Percentiles rank a stretch among this genome's conserved stretches.
phyloP scores from a whole-genome alignment of 305 asterid genomes.

The Fraxinus velutina region DNA sequence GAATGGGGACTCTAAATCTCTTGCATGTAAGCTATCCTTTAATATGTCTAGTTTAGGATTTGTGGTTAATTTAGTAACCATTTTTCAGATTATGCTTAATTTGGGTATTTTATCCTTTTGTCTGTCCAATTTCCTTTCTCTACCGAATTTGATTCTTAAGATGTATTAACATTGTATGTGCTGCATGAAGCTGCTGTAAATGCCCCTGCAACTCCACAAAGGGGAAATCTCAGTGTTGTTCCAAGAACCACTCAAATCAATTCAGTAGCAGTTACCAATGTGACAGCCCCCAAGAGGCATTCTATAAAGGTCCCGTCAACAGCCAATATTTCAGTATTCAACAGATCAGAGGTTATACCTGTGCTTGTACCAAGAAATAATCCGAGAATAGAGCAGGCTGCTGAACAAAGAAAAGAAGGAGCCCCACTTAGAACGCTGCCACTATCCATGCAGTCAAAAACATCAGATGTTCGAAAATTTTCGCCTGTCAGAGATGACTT shows the following conservation, averaged over 20 bases:
- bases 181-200: conserved; percentile 57
- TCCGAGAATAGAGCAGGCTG: conserved; percentile 59
- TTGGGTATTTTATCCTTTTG: conserved; percentile 8
- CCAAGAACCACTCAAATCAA: conserved; percentile 50
- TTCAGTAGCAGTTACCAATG: conserved; percentile 39
- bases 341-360: conserved; percentile 67
- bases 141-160: conserved; percentile 2
- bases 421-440: conserved; percentile 50
- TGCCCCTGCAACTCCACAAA: conserved; percentile 77
- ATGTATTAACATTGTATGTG: conserved; percentile 29
- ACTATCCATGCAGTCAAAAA: conserved; percentile 55
- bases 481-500: conserved; percentile 54
- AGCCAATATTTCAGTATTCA: conserved; percentile 42
- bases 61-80: neutral
- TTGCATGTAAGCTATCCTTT: conserved; percentile 51
- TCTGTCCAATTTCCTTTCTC: conserved; percentile 8
- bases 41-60: conserved; percentile 14
- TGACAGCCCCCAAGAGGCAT: conserved; percentile 61
- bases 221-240: conserved; percentile 48
- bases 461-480: conserved; percentile 57
- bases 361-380: conserved; percentile 79
- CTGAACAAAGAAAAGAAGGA: conserved; percentile 81
- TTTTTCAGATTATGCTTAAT: conserved; percentile 1
- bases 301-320: conserved; percentile 59
- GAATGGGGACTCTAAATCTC: conserved; percentile 69